Percentiles rank a stretch among this genome's conserved stretches.
Evolutionary conservation across 495 filamentous ascomycete species (phyloP).

Genomic region (Jackrogersella multiformis): DNA sequence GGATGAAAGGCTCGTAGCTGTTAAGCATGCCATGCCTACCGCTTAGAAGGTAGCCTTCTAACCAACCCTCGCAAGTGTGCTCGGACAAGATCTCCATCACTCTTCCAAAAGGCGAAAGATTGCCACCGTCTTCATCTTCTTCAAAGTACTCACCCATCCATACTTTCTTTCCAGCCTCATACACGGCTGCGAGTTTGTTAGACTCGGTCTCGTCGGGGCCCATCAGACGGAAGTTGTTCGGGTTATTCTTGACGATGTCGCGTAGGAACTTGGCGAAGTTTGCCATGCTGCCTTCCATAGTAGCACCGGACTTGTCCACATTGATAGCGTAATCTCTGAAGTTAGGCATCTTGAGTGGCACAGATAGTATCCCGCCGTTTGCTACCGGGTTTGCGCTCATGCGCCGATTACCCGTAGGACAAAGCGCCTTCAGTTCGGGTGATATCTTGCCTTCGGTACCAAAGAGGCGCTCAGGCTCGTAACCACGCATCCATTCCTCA

Average conservation of each 20-base stretch:
- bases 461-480: conserved; percentile 73
- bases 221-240: conserved; percentile 72
- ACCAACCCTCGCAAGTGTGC: conserved; percentile 79
- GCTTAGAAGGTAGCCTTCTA: conserved; percentile 76
- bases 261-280: conserved; percentile 71
- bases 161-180: conserved; percentile 76
- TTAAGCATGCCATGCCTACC: conserved; percentile 77
- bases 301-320: conserved; percentile 63
- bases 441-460: conserved; percentile 65
- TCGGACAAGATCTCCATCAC: conserved; percentile 84
- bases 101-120: conserved; percentile 68
- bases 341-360: conserved; percentile 69
- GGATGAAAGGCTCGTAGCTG: conserved; percentile 81
- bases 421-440: conserved; percentile 66
- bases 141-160: conserved; percentile 80
- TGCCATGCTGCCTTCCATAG: conserved; percentile 65
- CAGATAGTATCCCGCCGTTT: conserved; percentile 70
- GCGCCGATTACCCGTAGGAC: conserved; percentile 66
- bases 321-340: conserved; percentile 69
- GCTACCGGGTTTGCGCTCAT: conserved; percentile 79
- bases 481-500: conserved; percentile 75
- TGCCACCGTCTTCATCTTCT: conserved; percentile 74
- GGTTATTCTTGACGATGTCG: conserved; percentile 68
- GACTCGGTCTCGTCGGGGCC: conserved; percentile 81
- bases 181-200: conserved; percentile 74